Conservation (phyloP, 2,329 filamentous ascomycete species). For the Fusarium papillatum region DNA sequence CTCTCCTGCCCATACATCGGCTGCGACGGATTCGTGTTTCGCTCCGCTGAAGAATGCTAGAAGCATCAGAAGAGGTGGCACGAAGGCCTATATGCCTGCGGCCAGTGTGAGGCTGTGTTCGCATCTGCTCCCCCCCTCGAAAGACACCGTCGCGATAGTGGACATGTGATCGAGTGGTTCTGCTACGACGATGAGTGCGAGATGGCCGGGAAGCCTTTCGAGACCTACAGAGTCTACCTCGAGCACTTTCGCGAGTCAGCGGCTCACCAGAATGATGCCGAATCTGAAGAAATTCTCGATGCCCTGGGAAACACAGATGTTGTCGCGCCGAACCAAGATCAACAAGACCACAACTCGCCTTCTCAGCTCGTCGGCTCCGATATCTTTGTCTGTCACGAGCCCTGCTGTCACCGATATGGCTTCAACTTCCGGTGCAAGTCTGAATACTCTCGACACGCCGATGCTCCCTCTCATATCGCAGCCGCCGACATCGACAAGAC, state of each 20-base stretch:
- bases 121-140: conserved; percentile 37
- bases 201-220: not conserved
- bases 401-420: conserved; percentile 31
- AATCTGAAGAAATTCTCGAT: not conserved
- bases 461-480: conserved; percentile 8
- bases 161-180: conserved; percentile 21
- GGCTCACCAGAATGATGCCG: not conserved
- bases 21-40: conserved; percentile 44
- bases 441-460: conserved; percentile 31
- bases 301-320: not conserved
- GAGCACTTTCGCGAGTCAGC: conserved; percentile 11
- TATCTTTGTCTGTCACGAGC: conserved; percentile 22
- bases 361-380: not conserved
- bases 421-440: conserved; percentile 33
- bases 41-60: conserved; percentile 34
- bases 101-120: conserved; percentile 36
- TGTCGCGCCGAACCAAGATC: not conserved
- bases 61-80: conserved; percentile 44
- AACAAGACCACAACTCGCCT: not conserved
- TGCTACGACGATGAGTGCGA: conserved; percentile 21
- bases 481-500: conserved; percentile 22
- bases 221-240: conserved; percentile 10
- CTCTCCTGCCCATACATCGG: conserved; percentile 39
- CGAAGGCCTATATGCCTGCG: conserved; percentile 34
- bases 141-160: conserved; percentile 29